A percentile compares a stretch with the other conserved stretches of the same genome.
phyloP scores from a whole-genome alignment of 2,329 filamentous ascomycete genomes.

The Apiospora aurea region DNA sequence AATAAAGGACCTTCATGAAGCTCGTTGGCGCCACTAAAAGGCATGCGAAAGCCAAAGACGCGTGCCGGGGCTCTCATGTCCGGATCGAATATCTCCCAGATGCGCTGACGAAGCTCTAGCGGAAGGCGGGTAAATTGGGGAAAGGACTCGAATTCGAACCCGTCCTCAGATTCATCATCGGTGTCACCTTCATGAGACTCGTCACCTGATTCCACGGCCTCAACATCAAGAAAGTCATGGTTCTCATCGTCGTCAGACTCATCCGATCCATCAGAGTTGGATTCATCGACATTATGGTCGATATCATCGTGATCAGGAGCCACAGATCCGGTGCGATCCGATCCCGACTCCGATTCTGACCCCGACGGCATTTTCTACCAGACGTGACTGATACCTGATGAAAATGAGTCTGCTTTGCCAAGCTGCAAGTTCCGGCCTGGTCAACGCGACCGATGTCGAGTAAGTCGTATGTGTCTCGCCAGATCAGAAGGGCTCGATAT shows the following conservation, averaged over 20 bases:
- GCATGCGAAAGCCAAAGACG: conserved; percentile 34
- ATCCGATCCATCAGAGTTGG: conserved; percentile 3
- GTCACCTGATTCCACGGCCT: conserved; percentile 6
- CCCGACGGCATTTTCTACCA: conserved; percentile 11
- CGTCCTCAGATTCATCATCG: conserved; percentile 9
- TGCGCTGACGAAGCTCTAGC: conserved; percentile 42
- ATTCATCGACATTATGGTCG: not conserved
- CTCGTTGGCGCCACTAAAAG: not conserved
- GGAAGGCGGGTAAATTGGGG: conserved; percentile 45
- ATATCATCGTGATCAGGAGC: not conserved
- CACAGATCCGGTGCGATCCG: not conserved
- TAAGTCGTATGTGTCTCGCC: not conserved
- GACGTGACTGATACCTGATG: not conserved
- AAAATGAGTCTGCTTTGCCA: not conserved
- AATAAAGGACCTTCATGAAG: conserved; percentile 34
- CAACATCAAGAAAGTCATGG: conserved; percentile 5
- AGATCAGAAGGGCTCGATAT: not conserved
- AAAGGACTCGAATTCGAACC: conserved; percentile 35
- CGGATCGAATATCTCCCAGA: conserved; percentile 46
- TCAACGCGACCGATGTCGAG: not conserved
- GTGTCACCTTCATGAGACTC: not conserved
- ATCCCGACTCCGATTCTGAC: not conserved
- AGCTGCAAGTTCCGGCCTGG: not conserved
- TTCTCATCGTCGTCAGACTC: not conserved
- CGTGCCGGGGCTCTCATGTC: conserved; percentile 39